These are phyloP conservation scores for Tricholoma flavovirens DNA, from an alignment of 768 basidiomycete genomes.

Conservation along the genomic window DNA sequence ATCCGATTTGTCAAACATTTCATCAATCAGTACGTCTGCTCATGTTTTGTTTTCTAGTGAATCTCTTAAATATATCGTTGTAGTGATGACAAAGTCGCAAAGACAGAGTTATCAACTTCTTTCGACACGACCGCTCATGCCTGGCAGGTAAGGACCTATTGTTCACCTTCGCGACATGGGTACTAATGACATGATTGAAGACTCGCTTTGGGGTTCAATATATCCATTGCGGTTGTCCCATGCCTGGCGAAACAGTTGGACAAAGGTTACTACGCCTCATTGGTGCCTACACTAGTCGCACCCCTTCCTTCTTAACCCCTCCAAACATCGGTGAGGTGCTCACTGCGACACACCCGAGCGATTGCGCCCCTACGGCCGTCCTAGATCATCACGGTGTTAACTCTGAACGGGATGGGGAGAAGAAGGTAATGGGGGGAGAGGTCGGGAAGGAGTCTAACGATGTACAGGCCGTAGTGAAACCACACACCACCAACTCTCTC, in stretches of 20 bases:
- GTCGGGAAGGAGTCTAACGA: not conserved
- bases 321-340: constrained; percentile 27
- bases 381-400: not conserved
- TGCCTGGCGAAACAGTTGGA: constrained; percentile 35
- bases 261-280: constrained; percentile 32
- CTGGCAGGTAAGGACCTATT: constrained; percentile 14
- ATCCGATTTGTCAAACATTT: constrained; percentile 30
- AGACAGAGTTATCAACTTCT: constrained; percentile 16
- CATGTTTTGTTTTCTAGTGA: not conserved
- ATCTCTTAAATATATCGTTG: not conserved
- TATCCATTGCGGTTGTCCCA: constrained; percentile 49
- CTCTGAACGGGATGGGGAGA: not conserved
- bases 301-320: constrained; percentile 26
- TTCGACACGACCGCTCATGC: constrained; percentile 23
- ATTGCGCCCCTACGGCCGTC: constrained; percentile 7
- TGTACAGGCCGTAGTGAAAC: not conserved
- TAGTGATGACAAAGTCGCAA: constrained; percentile 31
- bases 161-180: not conserved
- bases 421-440: not conserved
- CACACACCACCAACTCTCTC: not conserved
- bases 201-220: constrained; percentile 42
- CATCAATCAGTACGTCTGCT: constrained; percentile 41
- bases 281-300: constrained; percentile 4
- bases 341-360: constrained; percentile 46
- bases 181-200: constrained; percentile 14